Evolutionary conservation across 495 filamentous ascomycete species (phyloP).

Genomic region (Daldinia concentrica): DNA sequence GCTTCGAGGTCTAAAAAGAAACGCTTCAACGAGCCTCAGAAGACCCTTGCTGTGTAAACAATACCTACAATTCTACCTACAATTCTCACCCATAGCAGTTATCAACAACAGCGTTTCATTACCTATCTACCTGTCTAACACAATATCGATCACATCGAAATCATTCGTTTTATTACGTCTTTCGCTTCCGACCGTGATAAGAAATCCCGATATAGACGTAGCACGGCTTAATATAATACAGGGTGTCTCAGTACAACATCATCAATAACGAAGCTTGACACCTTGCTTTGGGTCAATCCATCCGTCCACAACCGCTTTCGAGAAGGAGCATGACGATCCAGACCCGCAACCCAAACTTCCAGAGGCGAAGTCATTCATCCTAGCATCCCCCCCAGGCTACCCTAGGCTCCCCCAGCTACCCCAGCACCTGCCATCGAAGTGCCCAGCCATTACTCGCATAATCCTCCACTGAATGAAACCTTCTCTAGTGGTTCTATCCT

Average conservation of each 20-base stretch:
- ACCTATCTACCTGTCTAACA: neutral
- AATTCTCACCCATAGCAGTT: neutral
- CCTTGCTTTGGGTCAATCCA: no score
- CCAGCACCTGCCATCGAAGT: conserved; percentile 7
- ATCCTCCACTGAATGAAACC: neutral
- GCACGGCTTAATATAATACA: neutral
- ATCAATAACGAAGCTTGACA: no score
- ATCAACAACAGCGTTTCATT: neutral
- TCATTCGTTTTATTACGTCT: neutral
- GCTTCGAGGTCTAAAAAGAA: neutral
- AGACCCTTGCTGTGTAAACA: no score
- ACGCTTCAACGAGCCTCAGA: neutral
- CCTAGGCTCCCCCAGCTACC: conserved; percentile 2
- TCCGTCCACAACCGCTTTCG: conserved; percentile 20
- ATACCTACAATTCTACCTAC: no score
- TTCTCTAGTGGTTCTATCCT: neutral
- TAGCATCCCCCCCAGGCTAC: conserved; percentile 9
- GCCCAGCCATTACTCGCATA: conserved; percentile 18
- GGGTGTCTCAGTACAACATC: conserved; percentile 8
- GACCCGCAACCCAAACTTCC: conserved; percentile 30
- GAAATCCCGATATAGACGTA: neutral
- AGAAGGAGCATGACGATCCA: conserved; percentile 43
- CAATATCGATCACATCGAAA: neutral
- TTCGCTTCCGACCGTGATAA: conserved; percentile 4
- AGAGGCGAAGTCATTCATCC: conserved; percentile 27